Conservation (phyloP, 2,329 filamentous ascomycete species). For the Dactylellina sp. region DNA sequence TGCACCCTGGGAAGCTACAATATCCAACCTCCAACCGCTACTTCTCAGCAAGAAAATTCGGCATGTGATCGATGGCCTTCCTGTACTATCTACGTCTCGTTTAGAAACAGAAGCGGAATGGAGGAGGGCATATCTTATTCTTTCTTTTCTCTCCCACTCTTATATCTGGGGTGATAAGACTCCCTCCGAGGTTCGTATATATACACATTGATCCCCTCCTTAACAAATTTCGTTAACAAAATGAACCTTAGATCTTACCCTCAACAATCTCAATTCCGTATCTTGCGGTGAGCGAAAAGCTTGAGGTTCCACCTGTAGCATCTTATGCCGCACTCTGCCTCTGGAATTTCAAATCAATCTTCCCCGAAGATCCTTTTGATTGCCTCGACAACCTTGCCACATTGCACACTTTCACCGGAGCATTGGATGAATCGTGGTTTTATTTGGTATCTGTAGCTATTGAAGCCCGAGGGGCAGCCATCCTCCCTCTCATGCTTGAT, state of each 20-base stretch:
- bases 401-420: slow-evolving; percentile 90
- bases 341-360: slow-evolving; percentile 97
- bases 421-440: slow-evolving; percentile 98
- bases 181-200: slow-evolving; percentile 74
- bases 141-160: slow-evolving; percentile 83
- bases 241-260: slow-evolving; percentile 72
- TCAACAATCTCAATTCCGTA: slow-evolving; percentile 85
- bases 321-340: slow-evolving; percentile 92
- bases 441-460: slow-evolving; percentile 96
- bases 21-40: slow-evolving; percentile 85
- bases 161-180: slow-evolving; percentile 89
- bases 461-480: slow-evolving; percentile 87
- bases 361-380: slow-evolving; percentile 82
- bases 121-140: slow-evolving; percentile 83
- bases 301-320: slow-evolving; percentile 91
- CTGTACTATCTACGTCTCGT: slow-evolving; percentile 83
- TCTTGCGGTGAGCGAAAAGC: slow-evolving; percentile 77
- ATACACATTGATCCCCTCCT: not conserved
- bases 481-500: slow-evolving; percentile 86
- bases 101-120: slow-evolving; percentile 88
- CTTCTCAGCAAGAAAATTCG: slow-evolving; percentile 87
- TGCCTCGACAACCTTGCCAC: slow-evolving; percentile 88
- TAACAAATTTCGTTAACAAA: not conserved
- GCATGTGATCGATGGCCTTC: slow-evolving; percentile 80
- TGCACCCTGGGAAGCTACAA: slow-evolving; percentile 90